These are phyloP conservation scores for Epichloe coenophiala DNA, from an alignment of 2,329 filamentous ascomycete genomes.

Conservation along the genomic window DNA sequence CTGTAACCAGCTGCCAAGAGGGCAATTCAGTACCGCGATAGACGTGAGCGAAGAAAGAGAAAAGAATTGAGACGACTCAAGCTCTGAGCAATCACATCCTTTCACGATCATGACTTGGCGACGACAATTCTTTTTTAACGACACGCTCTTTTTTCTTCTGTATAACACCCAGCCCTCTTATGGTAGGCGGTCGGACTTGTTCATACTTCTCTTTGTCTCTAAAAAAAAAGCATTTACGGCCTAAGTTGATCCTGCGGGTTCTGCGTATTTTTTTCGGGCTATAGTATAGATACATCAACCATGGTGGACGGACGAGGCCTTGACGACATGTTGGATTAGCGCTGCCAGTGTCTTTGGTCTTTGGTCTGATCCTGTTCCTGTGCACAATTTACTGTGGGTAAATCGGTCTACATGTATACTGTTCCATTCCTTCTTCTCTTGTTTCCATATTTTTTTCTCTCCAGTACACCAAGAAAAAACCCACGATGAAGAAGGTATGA, in stretches of 20 bases:
- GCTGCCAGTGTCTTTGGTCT: background rate
- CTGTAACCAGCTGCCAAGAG: slow-evolving; percentile 19
- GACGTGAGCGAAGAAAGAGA: slow-evolving; percentile 23
- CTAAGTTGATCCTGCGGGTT: background rate
- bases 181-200: background rate
- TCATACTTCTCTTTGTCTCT: background rate
- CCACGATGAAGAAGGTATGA: slow-evolving; percentile 1
- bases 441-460: background rate
- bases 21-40: slow-evolving; percentile 22
- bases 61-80: slow-evolving; percentile 25
- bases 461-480: background rate
- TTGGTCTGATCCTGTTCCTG: background rate
- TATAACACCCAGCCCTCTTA: background rate
- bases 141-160: background rate
- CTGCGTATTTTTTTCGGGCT: background rate
- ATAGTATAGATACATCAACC: background rate
- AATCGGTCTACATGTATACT: background rate
- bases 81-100: slow-evolving; percentile 13
- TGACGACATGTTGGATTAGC: background rate
- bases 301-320: background rate
- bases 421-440: background rate
- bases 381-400: background rate
- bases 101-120: background rate
- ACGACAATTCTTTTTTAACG: slow-evolving; percentile 4
- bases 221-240: background rate